Conservation (phyloP, 2,329 filamentous ascomycete genomes). For the Podosphaera fusca region DNA sequence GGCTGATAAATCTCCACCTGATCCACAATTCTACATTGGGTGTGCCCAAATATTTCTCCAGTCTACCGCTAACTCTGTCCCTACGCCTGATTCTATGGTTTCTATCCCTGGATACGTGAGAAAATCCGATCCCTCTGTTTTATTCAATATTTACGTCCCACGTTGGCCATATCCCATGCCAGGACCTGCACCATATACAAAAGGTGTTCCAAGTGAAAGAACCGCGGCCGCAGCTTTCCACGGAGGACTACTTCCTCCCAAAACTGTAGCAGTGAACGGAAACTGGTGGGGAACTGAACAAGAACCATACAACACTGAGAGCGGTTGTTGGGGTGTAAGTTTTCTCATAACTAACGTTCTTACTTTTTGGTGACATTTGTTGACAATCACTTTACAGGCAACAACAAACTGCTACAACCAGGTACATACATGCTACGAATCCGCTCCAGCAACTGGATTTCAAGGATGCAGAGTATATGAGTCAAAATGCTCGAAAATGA, state of each 20-base stretch:
- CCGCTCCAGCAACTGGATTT: slow-evolving; percentile 33
- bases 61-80: slow-evolving; percentile 23
- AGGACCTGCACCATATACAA: slow-evolving; percentile 24
- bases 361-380: neutral
- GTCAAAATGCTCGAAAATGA: slow-evolving; percentile 30
- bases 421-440: slow-evolving; percentile 32
- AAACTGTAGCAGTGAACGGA: slow-evolving; percentile 40
- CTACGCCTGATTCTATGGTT: slow-evolving; percentile 24
- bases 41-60: slow-evolving; percentile 49
- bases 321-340: slow-evolving; percentile 33
- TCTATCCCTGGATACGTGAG: slow-evolving; percentile 44
- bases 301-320: slow-evolving; percentile 27
- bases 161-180: slow-evolving; percentile 33
- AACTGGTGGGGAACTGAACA: slow-evolving; percentile 52
- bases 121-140: slow-evolving; percentile 28
- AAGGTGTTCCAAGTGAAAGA: neutral
- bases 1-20: slow-evolving; percentile 24
- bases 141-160: slow-evolving; percentile 39
- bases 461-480: slow-evolving; percentile 38
- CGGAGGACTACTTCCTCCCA: slow-evolving; percentile 27
- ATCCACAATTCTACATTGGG: slow-evolving; percentile 52
- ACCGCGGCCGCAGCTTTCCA: slow-evolving; percentile 10
- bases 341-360: neutral
- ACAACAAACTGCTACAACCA: slow-evolving; percentile 35
- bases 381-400: slow-evolving; percentile 11